These are phyloP conservation scores for Phalaenopsis equestris DNA, from an alignment of 106 monocot species.

Conservation along the genomic window DNA sequence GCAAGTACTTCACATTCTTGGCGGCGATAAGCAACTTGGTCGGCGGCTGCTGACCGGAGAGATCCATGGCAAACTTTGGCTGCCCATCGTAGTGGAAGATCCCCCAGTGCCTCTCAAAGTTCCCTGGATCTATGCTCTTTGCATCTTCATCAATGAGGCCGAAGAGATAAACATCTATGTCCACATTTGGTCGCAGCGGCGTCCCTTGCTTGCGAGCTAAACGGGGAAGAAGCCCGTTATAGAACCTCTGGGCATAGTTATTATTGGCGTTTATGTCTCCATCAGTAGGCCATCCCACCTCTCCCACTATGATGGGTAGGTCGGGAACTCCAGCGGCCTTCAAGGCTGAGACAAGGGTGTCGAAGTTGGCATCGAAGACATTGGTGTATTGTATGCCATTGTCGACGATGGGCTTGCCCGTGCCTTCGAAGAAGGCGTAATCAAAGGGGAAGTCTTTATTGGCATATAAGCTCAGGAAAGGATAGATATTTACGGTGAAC, in stretches of 20 bases:
- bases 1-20: constrained; percentile 36
- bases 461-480: constrained; percentile 41
- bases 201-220: constrained; percentile 34
- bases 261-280: constrained; percentile 40
- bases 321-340: constrained; percentile 25
- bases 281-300: constrained; percentile 52
- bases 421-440: constrained; percentile 55
- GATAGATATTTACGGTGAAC: constrained; percentile 61
- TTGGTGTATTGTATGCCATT: constrained; percentile 32
- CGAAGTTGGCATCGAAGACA: constrained; percentile 66
- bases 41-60: constrained; percentile 37
- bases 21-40: constrained; percentile 25
- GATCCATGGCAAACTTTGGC: constrained; percentile 52
- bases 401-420: constrained; percentile 8
- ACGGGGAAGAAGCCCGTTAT: constrained; percentile 26
- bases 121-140: constrained; percentile 54
- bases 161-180: constrained; percentile 51
- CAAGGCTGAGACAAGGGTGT: constrained; percentile 40
- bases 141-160: constrained; percentile 61
- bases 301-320: constrained; percentile 35
- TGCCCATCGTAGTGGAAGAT: constrained; percentile 54
- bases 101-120: constrained; percentile 70
- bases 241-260: constrained; percentile 35
- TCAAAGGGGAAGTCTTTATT: constrained; percentile 38
- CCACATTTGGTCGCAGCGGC: constrained; percentile 25